Conservation (phyloP, 2,329 filamentous ascomycete genomes). For the Penicillium brevicompactum region DNA sequence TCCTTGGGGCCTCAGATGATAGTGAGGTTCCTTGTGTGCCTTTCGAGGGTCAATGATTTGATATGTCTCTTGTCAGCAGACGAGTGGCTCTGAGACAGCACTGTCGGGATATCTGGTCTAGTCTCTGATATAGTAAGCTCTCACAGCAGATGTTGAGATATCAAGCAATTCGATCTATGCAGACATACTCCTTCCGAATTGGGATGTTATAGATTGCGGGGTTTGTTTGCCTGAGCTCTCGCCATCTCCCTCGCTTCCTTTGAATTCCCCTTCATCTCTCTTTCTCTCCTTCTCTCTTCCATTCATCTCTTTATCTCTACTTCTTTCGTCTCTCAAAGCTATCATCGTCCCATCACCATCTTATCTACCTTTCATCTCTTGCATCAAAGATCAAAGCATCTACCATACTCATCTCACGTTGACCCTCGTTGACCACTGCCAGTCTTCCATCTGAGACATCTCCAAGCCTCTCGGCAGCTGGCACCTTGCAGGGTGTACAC, state of each 20-base stretch:
- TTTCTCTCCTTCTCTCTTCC: not conserved
- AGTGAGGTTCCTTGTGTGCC: slow-evolving; percentile 1
- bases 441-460: too few relatives aligned
- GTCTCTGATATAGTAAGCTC: too few relatives aligned
- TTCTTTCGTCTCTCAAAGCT: not conserved
- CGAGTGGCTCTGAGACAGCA: not conserved
- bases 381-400: too few relatives aligned
- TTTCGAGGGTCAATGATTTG: not conserved
- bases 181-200: not conserved
- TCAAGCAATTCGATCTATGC: not conserved
- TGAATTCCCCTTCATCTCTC: not conserved
- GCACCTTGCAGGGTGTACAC: too few relatives aligned
- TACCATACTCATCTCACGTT: too few relatives aligned
- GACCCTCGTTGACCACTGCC: too few relatives aligned
- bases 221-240: not conserved
- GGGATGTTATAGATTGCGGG: not conserved
- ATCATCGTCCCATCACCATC: not conserved
- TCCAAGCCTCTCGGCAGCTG: too few relatives aligned
- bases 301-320: not conserved
- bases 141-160: too few relatives aligned
- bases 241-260: not conserved
- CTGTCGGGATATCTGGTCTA: not conserved
- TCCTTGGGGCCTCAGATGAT: not conserved
- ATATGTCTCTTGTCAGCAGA: not conserved
- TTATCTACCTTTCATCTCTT: too few relatives aligned